These are phyloP conservation scores for Coprinopsis strossmayeri DNA, from an alignment of 768 basidiomycete species.

Conservation along the genomic window DNA sequence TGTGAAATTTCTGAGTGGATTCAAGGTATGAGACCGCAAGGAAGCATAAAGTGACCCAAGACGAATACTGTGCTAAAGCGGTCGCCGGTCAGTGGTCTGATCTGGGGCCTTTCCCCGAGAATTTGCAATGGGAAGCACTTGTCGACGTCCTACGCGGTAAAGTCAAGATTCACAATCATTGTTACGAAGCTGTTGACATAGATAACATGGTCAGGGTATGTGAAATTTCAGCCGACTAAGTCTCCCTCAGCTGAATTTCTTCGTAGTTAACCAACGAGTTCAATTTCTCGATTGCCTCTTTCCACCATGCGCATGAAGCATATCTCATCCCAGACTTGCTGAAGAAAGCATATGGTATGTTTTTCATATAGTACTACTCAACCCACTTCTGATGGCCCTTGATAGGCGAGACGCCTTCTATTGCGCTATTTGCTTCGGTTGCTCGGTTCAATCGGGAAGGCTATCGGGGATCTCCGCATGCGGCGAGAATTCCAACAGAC, in stretches of 20 bases:
- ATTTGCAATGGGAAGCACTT: constrained; percentile 67
- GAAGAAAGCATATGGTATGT: constrained; percentile 59
- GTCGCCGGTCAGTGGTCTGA: constrained; percentile 39
- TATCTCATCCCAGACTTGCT: constrained; percentile 82
- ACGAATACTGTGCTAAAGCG: constrained; percentile 53
- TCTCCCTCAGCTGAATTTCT: neutral
- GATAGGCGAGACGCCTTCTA: constrained; percentile 55
- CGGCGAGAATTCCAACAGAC: constrained; percentile 62
- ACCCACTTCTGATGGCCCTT: neutral
- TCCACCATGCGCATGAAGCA: constrained; percentile 77
- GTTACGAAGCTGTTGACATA: constrained; percentile 60
- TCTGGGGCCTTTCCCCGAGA: constrained; percentile 54
- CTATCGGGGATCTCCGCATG: constrained; percentile 74
- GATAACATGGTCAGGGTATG: constrained; percentile 59
- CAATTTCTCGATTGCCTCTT: constrained; percentile 65
- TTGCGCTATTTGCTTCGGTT: constrained; percentile 66
- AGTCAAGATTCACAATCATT: constrained; percentile 62
- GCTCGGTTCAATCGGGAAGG: constrained; percentile 68
- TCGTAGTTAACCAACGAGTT: constrained; percentile 53
- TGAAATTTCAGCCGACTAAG: constrained; percentile 2
- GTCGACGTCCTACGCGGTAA: constrained; percentile 74
- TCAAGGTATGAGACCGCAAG: constrained; percentile 54
- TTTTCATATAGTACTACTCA: neutral
- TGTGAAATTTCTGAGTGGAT: constrained; percentile 25
- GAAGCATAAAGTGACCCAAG: constrained; percentile 56